phyloP scores from a whole-genome alignment of 1,284 basidiomycete species.

The Sparassis latifolia region DNA sequence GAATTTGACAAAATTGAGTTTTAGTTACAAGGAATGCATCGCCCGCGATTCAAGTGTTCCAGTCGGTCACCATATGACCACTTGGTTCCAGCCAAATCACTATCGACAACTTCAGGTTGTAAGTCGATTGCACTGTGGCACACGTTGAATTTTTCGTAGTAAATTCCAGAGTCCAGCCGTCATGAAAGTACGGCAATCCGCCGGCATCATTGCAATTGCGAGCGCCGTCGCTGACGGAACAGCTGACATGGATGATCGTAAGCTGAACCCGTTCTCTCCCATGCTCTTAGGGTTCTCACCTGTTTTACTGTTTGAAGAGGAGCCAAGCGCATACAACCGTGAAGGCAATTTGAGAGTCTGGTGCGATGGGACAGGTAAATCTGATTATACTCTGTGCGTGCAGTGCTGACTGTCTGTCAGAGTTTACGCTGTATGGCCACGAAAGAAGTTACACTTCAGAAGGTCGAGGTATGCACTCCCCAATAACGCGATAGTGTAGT shows the following conservation, averaged over 20 bases:
- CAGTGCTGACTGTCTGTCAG: slow-evolving; percentile 1
- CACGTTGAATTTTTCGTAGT: no score
- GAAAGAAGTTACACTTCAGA: neutral
- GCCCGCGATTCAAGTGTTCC: no score
- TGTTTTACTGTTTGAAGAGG: no score
- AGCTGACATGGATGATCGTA: neutral
- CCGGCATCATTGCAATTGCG: slow-evolving; percentile 9
- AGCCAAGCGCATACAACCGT: slow-evolving; percentile 12
- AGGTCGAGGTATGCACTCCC: slow-evolving; percentile 1
- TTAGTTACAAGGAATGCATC: no score
- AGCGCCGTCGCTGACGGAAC: slow-evolving; percentile 12
- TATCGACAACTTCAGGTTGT: no score
- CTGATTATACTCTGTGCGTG: neutral
- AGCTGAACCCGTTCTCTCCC: no score
- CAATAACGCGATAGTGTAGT: no score
- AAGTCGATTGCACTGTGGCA: no score
- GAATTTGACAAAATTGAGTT: no score
- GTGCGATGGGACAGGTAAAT: slow-evolving; percentile 3
- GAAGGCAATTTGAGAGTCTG: slow-evolving; percentile 11
- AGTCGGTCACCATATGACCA: no score
- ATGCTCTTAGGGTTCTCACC: no score
- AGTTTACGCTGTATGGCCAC: slow-evolving; percentile 8
- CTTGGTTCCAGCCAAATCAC: no score
- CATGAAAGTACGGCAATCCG: slow-evolving; percentile 11
- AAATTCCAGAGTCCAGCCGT: slow-evolving; percentile 4